phyloP scores from a whole-genome alignment of 441 rosid species.

The Metrosideros polymorpha region DNA sequence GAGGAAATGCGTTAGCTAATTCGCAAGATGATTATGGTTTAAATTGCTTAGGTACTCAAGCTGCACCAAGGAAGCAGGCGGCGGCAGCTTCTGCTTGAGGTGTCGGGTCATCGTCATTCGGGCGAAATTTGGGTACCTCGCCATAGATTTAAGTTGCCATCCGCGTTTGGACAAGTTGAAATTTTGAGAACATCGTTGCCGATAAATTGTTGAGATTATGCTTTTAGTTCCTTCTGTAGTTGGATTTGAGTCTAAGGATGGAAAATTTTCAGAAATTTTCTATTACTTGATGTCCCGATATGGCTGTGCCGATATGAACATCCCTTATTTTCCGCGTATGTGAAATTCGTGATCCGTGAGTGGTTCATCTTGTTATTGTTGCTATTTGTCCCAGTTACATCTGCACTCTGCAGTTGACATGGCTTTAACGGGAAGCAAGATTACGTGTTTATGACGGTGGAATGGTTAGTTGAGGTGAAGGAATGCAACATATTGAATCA shows the following conservation, averaged over 20 bases:
- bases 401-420: not conserved
- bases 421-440: not conserved
- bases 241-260: constrained; percentile 16
- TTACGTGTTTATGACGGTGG: not conserved
- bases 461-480: not conserved
- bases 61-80: constrained; percentile 62
- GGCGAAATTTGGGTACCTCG: not conserved
- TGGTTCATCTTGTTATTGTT: not conserved
- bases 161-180: constrained; percentile 3
- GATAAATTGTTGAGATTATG: constrained; percentile 6
- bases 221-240: constrained; percentile 8
- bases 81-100: constrained; percentile 54
- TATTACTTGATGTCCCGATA: not conserved
- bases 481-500: not conserved
- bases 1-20: not conserved
- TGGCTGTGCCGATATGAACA: not conserved
- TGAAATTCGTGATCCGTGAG: not conserved
- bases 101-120: not conserved
- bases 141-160: constrained; percentile 4
- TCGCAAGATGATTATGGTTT: not conserved
- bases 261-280: not conserved
- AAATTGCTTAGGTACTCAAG: constrained; percentile 41
- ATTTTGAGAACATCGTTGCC: constrained; percentile 4
- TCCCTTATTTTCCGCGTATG: not conserved
- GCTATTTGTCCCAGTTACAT: not conserved